Evolutionary conservation across 192 early-diverging fungal species (phyloP).

Genomic region (Coemansia sp.): DNA sequence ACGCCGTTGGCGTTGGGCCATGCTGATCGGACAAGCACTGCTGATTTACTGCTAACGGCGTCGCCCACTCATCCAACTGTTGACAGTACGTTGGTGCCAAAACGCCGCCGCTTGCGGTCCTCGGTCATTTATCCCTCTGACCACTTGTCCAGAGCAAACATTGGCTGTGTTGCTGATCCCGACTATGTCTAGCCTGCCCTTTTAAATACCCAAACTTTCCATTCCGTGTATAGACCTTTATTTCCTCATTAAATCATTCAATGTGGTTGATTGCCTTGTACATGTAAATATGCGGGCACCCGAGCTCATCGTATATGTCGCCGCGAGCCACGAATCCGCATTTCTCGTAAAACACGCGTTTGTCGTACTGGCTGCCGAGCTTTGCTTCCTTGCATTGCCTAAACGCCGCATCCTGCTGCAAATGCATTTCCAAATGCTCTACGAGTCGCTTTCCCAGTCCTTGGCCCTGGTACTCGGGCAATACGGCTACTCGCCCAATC

Average conservation of each 20-base stretch:
- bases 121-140: no score
- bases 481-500: conserved; percentile 35
- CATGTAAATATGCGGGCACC: conserved; percentile 46
- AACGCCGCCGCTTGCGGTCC: no score
- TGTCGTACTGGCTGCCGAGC: conserved; percentile 45
- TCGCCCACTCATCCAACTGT: no score
- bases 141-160: no score
- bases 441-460: conserved; percentile 33
- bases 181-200: no score
- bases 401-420: conserved; percentile 5
- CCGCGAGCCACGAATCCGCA: conserved; percentile 35
- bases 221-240: background rate
- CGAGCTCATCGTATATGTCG: conserved; percentile 34
- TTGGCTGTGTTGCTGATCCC: no score
- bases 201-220: no score
- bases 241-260: background rate
- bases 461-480: conserved; percentile 44
- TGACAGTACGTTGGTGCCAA: no score
- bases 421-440: conserved; percentile 15
- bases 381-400: background rate
- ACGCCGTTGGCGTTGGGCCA: background rate
- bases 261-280: conserved; percentile 20
- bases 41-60: no score
- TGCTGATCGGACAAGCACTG: no score
- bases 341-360: conserved; percentile 36